Evolutionary conservation across 371 early-diverging fungal genomes (phyloP).

Genomic region (Syncephalastrum sp.): DNA sequence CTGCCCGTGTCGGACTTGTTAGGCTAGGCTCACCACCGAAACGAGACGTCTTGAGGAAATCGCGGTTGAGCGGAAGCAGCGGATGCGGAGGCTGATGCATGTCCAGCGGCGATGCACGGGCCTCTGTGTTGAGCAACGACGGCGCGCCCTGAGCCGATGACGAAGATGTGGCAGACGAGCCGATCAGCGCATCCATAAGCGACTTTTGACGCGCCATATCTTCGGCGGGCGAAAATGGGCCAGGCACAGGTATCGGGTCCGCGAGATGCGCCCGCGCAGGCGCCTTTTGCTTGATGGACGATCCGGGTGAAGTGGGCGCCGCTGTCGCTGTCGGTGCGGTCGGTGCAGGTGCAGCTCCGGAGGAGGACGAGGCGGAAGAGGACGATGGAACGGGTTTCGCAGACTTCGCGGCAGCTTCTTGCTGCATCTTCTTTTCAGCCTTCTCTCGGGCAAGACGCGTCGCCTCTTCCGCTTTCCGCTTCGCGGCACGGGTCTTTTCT

Average conservation of each 20-base stretch:
- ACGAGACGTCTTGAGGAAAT: too few relatives aligned
- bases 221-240: slow-evolving; percentile 3
- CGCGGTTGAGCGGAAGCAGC: slow-evolving; percentile 2
- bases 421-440: slow-evolving; percentile 5
- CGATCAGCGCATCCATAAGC: slow-evolving; percentile 22
- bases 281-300: too few relatives aligned
- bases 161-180: slow-evolving; percentile 9
- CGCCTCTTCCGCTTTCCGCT: slow-evolving; percentile 11
- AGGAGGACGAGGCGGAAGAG: too few relatives aligned
- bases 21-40: neutral
- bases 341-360: too few relatives aligned
- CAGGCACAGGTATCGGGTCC: too few relatives aligned
- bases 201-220: slow-evolving; percentile 15
- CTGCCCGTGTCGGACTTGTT: slow-evolving; percentile 11
- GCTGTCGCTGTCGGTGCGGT: too few relatives aligned
- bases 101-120: neutral
- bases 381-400: too few relatives aligned
- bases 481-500: neutral
- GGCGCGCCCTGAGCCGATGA: neutral
- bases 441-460: neutral
- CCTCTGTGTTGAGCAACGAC: neutral
- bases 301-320: too few relatives aligned
- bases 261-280: too few relatives aligned
- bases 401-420: slow-evolving; percentile 1
- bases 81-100: slow-evolving; percentile 2